Evolutionary conservation across 1,284 basidiomycete genomes (phyloP), one percentile per base, ranked within the genome.

Genomic region (Sanghuangporus sanghuang): DNA sequence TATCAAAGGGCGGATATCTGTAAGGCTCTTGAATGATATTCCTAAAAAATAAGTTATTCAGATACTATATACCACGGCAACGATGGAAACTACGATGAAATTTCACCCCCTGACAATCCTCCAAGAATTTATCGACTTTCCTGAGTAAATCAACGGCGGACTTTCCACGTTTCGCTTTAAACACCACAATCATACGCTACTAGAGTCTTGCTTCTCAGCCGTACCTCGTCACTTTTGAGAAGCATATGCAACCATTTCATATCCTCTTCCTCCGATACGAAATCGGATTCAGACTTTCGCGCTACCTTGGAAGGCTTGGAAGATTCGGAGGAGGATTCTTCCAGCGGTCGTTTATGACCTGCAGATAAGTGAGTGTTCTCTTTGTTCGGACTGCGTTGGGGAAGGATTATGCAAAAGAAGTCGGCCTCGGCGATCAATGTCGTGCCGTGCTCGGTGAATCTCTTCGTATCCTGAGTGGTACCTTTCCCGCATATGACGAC

Each of bases 401-500:
- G 3, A 23, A 62, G 50, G 39, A 62, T 6, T 27, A 39, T n/a
- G 16, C 12, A 23, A 16, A 62, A 35, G 39, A 62, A 56, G 18
- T 62, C 50, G 7, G 5, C 23, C 38, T 62, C 60, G 36, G 50
- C 18, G 52, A 62, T 42, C 11, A 62, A 9, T 27, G 16, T 44
- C 12, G 35, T 5, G 18, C 42, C 54, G 52, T 62, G n/a, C 36
- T 57, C 52, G 18, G 60, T 56, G 52, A 44, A 56, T 18, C 36
- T 62, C 16, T 40, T 46, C 54, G 32, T 42, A 52, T 39, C n/a
- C 35, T 55, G 60, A n/a, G 11, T 46, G 11, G 50, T 62, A 16
- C 60, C 60, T 32, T 56, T 62, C 23, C 39, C 60, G 11, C 60
- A 53, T 1, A 62, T 46, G 23, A 62, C 53, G 18, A 62, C 44